Conservation (phyloP, 345 rosid species). For the Isatis tinctoria region DNA sequence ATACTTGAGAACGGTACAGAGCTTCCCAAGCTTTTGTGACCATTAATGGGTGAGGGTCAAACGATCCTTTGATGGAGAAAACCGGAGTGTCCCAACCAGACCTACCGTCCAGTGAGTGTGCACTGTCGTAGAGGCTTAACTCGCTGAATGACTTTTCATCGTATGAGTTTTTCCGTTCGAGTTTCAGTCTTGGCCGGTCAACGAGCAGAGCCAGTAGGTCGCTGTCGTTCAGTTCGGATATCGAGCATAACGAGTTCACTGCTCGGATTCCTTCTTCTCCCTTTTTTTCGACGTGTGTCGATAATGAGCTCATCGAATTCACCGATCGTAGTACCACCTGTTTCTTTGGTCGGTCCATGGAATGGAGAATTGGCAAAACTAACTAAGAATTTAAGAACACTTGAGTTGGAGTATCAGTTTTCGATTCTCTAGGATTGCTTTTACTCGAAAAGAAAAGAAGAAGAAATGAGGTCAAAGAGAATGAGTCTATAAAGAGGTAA, state of each 20-base stretch:
- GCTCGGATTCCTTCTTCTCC: constrained; percentile 38
- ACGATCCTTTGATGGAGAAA: constrained; percentile 62
- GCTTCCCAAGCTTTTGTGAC: constrained; percentile 94
- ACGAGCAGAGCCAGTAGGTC: constrained; percentile 59
- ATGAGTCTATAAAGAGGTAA: background rate
- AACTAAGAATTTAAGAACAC: background rate
- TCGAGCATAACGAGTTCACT: constrained; percentile 66
- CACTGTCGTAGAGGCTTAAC: constrained; percentile 56
- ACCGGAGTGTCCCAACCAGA: constrained; percentile 60
- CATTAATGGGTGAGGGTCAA: constrained; percentile 78
- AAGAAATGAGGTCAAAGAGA: rapidly evolving
- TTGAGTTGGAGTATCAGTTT: background rate
- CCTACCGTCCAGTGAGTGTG: constrained; percentile 18
- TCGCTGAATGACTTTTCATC: constrained; percentile 67
- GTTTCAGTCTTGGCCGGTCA: constrained; percentile 66
- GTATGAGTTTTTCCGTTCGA: constrained; percentile 76
- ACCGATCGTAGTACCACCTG: constrained; percentile 12
- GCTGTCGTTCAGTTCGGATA: constrained; percentile 56
- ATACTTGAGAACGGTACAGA: constrained; percentile 57
- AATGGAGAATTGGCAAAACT: no score
- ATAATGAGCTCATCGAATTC: constrained; percentile 15
- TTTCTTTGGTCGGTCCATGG: constrained; percentile 11
- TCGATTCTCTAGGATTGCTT: background rate
- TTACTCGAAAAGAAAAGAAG: background rate
- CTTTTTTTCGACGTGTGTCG: background rate